Evolutionary conservation across 129 eudicot species (phyloP).

Genomic region (Solidago caesia): DNA sequence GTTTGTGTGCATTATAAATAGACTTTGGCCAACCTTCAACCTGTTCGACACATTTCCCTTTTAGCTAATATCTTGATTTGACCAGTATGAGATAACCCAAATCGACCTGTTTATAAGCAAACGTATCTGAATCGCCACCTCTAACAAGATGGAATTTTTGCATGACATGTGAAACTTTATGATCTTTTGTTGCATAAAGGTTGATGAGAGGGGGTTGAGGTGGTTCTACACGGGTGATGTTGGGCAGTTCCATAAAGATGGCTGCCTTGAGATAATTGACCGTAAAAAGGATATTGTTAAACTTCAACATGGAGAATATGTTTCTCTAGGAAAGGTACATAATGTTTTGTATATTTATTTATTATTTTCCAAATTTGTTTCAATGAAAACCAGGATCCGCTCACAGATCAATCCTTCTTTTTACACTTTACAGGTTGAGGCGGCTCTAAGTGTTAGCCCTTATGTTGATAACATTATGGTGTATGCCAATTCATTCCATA

Average conservation of each 20-base stretch:
- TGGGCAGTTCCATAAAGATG: slow-evolving; percentile 84
- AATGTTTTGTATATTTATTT: background rate
- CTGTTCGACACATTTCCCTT: background rate
- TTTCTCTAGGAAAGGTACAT: slow-evolving; percentile 86
- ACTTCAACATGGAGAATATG: slow-evolving; percentile 98
- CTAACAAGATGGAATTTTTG: background rate
- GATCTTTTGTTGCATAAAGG: slow-evolving; percentile 42
- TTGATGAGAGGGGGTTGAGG: slow-evolving; percentile 87
- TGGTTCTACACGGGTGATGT: slow-evolving; percentile 98
- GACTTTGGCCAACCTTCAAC: background rate
- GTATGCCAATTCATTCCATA: slow-evolving; percentile 81
- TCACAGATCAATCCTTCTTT: slow-evolving; percentile 15
- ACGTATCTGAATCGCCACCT: background rate
- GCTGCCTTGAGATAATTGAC: slow-evolving; percentile 94
- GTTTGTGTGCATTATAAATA: background rate
- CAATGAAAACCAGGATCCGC: slow-evolving; percentile 12
- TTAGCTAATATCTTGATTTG: background rate
- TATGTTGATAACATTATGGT: slow-evolving; percentile 80
- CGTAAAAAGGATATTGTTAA: slow-evolving; percentile 94
- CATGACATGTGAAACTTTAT: slow-evolving; percentile 5
- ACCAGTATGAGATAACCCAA: background rate
- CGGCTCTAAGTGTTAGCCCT: slow-evolving; percentile 62
- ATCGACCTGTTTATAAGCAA: background rate
- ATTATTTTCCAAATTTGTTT: background rate
- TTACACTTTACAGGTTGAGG: slow-evolving; percentile 75